Conservation (phyloP, 129 eudicot genomes). For the Glebionis coronaria region DNA sequence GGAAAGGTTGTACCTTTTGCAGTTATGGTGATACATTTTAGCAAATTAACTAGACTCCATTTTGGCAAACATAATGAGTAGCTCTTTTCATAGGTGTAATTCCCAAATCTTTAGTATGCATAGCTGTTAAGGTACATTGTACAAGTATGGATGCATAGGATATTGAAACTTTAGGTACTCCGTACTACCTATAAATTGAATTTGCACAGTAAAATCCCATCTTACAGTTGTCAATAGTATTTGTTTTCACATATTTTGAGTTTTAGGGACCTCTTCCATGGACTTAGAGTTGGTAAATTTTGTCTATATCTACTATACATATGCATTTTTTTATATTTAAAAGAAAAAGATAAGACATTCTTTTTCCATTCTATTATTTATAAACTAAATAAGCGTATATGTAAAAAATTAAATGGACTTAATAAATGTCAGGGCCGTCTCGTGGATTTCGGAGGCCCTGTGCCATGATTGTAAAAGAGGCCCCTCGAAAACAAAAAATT, state of each 20-base stretch:
- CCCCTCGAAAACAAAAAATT: too few relatives aligned
- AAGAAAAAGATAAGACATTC: too few relatives aligned
- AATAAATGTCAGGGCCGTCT: too few relatives aligned
- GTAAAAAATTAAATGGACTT: too few relatives aligned
- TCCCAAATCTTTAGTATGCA: constrained; percentile 2
- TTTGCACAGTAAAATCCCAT: not conserved
- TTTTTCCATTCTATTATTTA: too few relatives aligned
- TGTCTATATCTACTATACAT: too few relatives aligned
- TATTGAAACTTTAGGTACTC: not conserved
- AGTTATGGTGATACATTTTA: constrained; percentile 1
- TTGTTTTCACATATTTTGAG: not conserved
- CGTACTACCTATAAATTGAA: not conserved
- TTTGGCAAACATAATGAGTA: not conserved
- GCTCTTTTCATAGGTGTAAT: not conserved
- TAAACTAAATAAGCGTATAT: too few relatives aligned
- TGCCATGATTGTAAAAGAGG: too few relatives aligned
- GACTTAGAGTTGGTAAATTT: too few relatives aligned
- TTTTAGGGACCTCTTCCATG: too few relatives aligned
- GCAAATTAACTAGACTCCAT: constrained; percentile 5
- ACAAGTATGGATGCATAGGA: not conserved
- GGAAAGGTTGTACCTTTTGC: constrained; percentile 24
- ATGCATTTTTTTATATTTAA: too few relatives aligned
- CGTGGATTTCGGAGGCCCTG: too few relatives aligned
- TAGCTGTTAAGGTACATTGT: constrained; percentile 1
- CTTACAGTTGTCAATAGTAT: constrained; percentile 15